A percentile compares a stretch with the other conserved stretches of the same genome.
Evolutionary conservation across 768 basidiomycete genomes (phyloP).

Genomic region (Mycena epipterygia): DNA sequence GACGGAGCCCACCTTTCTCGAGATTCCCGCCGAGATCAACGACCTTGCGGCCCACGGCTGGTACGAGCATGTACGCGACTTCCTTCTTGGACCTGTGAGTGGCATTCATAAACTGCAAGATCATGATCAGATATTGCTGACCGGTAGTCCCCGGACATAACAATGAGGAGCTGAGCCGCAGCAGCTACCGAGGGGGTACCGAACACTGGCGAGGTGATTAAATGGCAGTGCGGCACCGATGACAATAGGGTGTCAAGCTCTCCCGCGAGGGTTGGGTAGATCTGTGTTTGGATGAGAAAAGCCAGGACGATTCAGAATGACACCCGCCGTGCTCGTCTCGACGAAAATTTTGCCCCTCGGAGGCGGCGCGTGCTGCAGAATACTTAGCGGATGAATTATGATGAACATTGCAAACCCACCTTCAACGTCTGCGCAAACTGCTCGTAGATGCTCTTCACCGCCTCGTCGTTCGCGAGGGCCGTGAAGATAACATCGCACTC

Average conservation of each 20-base stretch:
- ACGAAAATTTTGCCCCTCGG: conserved; percentile 80
- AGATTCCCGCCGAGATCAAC: conserved; percentile 89
- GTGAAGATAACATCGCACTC: conserved; percentile 85
- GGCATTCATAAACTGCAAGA: not conserved
- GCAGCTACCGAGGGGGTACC: conserved; percentile 78
- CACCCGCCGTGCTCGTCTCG: conserved; percentile 86
- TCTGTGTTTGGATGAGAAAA: conserved; percentile 49
- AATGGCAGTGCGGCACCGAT: conserved; percentile 66
- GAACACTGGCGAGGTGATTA: conserved; percentile 86
- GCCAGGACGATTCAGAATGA: not conserved
- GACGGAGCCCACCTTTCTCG: conserved; percentile 71
- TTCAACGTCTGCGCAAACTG: conserved; percentile 71
- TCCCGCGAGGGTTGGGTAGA: conserved; percentile 70
- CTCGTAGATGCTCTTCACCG: conserved; percentile 73
- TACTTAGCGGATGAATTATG: not conserved
- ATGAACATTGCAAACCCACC: conserved; percentile 52
- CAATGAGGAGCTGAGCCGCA: conserved; percentile 73
- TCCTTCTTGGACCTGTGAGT: conserved; percentile 74
- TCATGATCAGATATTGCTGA: not conserved
- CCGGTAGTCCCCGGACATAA: conserved; percentile 85
- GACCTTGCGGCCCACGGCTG: conserved; percentile 82
- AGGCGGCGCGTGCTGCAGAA: conserved; percentile 55
- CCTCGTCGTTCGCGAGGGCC: conserved; percentile 79
- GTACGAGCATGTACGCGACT: conserved; percentile 82
- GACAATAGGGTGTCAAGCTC: conserved; percentile 80